Evolutionary conservation across 1,284 basidiomycete genomes (phyloP), one percentile per base, ranked within the genome.

Genomic region (Porodaedalea pini): DNA sequence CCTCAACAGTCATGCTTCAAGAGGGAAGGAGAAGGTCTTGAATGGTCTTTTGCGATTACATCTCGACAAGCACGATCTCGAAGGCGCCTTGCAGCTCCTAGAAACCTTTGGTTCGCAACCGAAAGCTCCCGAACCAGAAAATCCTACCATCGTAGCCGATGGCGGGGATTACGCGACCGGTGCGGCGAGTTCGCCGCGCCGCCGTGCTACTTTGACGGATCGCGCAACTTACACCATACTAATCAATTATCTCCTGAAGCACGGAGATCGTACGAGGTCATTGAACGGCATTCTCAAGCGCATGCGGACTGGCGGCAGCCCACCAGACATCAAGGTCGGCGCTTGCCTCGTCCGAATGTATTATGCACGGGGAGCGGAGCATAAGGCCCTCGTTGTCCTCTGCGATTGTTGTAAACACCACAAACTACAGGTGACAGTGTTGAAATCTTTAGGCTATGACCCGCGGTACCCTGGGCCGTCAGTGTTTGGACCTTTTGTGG

Each of bases 21-120:
- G 61, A 6, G 70, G 71, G 0, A 75, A 79, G 32, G 79, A 81
- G 32, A 66, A 69, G 39, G 74, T 83, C 21, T 66, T 90, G 66
- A 90, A 90, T 74, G 77, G 76, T 59, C 70, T 90, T 11, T 73
- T 90, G 40, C 80, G 80, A 60, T 73, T 83, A 48, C 74, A 78
- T 48, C 68, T 90, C 53, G 81, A 85, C 66, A 68, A 72, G n/a
- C 68, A 74, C 65, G 82, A 90, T 70, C 58, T 81, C 56, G 52
- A 57, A 56, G 62, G 66, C 62, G 51, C 55, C 64, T 70, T 67
- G 67, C 69, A 69, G 17, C 47, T 59, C 23, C 19, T 59, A n/a
- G 52, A 59, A 19, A 44, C n/a, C 15, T 51, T 36, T 44, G 56
- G 17, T 11, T 36, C 29, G 23, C 27, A 39, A 29, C 25, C 49